Conservation (phyloP, 495 filamentous ascomycete species). For the Xylaria flabelliformis region DNA sequence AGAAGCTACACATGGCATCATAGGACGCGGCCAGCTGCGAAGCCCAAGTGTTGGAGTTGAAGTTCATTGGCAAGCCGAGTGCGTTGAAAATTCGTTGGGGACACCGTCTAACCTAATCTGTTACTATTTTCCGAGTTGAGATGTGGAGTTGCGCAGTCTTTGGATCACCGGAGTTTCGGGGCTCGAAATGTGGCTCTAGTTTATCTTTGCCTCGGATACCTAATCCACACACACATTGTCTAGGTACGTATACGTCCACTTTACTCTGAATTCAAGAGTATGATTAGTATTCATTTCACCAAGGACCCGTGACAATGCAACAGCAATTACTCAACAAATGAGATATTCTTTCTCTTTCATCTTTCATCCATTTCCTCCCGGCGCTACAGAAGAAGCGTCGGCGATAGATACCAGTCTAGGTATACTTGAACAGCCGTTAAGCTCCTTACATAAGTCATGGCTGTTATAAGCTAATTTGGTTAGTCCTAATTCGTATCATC, state of each 20-base stretch:
- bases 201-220: neutral
- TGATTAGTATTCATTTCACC: neutral
- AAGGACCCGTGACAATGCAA: neutral
- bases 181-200: neutral
- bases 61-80: neutral
- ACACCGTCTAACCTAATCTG: neutral
- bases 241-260: neutral
- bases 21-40: neutral
- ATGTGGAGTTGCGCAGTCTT: constrained; percentile 9
- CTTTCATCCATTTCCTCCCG: neutral
- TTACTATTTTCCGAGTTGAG: neutral
- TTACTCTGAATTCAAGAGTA: neutral
- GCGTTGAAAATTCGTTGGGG: neutral
- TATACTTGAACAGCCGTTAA: too few relatives aligned
- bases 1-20: neutral
- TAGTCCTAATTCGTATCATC: too few relatives aligned
- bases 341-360: neutral
- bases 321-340: neutral
- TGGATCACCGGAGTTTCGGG: neutral
- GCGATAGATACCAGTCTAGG: neutral
- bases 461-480: too few relatives aligned
- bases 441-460: too few relatives aligned
- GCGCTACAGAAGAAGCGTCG: neutral
- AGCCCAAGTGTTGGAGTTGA: neutral
- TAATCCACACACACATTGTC: neutral